Evolutionary conservation across 805 yeast genomes (phyloP).

Genomic region (Torulaspora quercuum): DNA sequence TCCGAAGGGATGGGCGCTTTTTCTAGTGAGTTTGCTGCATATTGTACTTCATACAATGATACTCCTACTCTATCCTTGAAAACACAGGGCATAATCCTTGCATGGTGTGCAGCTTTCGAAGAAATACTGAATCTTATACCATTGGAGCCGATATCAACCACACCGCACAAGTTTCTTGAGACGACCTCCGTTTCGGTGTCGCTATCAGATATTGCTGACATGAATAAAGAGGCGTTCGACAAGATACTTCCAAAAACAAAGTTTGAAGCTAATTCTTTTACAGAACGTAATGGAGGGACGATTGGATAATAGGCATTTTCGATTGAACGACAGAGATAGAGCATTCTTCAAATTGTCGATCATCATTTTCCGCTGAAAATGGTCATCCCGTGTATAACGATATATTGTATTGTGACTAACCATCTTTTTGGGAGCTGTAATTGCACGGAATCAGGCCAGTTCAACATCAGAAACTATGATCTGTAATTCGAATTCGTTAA

Average conservation of each 20-base stretch:
- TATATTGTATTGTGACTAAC: too few relatives aligned
- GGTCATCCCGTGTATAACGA: too few relatives aligned
- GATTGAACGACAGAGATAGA: too few relatives aligned
- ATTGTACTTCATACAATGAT: slow-evolving; percentile 62
- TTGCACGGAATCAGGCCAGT: slow-evolving; percentile 7
- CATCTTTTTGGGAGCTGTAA: slow-evolving; percentile 4
- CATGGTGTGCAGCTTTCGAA: slow-evolving; percentile 63
- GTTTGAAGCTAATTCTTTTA: too few relatives aligned
- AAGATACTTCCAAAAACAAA: too few relatives aligned
- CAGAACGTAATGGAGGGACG: too few relatives aligned
- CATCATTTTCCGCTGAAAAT: too few relatives aligned
- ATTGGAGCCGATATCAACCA: slow-evolving; percentile 75
- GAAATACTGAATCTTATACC: slow-evolving; percentile 72
- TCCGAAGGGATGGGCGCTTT: slow-evolving; percentile 55
- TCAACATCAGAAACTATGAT: slow-evolving; percentile 26
- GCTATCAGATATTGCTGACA: slow-evolving; percentile 32
- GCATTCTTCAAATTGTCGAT: too few relatives aligned
- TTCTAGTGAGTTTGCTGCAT: slow-evolving; percentile 38
- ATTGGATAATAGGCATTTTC: too few relatives aligned
- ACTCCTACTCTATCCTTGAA: slow-evolving; percentile 72
- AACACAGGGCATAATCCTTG: slow-evolving; percentile 73
- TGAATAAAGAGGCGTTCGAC: slow-evolving; percentile 4
- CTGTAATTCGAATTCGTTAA: slow-evolving; percentile 12
- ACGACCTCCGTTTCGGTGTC: slow-evolving; percentile 51
- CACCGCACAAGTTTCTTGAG: slow-evolving; percentile 56